Base-by-base conservation (phyloP, 2,329 filamentous ascomycete species). In the Xylariaceae sp. region DNA sequence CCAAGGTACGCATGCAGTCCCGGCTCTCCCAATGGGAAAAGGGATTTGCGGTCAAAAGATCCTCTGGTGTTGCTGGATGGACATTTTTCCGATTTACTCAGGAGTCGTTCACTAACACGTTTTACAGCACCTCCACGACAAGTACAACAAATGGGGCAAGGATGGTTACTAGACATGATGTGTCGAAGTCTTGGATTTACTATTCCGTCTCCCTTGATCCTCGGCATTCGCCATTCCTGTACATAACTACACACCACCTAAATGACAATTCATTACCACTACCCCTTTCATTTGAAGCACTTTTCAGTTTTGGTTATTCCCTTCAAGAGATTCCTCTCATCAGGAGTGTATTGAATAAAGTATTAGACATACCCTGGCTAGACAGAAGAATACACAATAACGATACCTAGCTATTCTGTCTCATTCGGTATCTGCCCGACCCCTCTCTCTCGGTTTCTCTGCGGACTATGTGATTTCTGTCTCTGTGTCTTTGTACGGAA, bases 101-200 rank as follows among this genome's bases (percentile, higher is more conserved):
- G 49, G 15, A 18, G 34, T 39, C 18, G 34, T 6, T 53, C 51
- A 15, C 62, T 63, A 53, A 63, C 42, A 13, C 4, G 2, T 18
- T 48, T 18, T 18, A 59, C 70, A 95, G 90, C 83, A 88, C 71
- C 85, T 97, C 66, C 94, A 99, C 80, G 94, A 99, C 70, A 89
- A 88, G 80, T 97, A 88, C 86, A 99, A 99, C 89, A 99, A 99
- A 84, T 97, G 90, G 86, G 94, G 94, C 77, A 97, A 97, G 86
- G 94, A 97, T 68, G 92, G 91, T 69, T 97, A 89, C 79, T 90
- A 67, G 60, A 60, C 8, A 18, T 45, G 42, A 10, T 37, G 37
- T 61, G 45, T 39, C 17, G 54, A 61, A 48, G 56, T 57, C 49
- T 34, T 51, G 51, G 59, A 54, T 61, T 42, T 64, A 39, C 47